These are phyloP conservation scores for Suhomyces wounanorum DNA, from an alignment of 1,139 yeast species.

Conservation along the genomic window DNA sequence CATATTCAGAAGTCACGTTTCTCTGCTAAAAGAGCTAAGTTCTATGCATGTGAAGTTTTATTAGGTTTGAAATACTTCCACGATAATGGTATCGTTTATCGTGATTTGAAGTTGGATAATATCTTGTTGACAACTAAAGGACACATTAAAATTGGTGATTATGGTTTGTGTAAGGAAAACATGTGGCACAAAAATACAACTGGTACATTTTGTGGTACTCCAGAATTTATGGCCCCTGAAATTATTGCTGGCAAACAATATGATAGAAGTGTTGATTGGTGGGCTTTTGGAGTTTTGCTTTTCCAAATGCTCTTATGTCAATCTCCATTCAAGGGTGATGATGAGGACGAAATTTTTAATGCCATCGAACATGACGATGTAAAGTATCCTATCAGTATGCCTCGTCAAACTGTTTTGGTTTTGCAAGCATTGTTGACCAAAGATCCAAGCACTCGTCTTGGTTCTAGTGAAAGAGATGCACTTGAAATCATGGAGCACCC, in stretches of 20 bases:
- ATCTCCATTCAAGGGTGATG: constrained; percentile 97
- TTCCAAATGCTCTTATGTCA: constrained; percentile 96
- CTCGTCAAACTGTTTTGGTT: constrained; percentile 92
- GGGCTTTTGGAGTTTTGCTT: constrained; percentile 97
- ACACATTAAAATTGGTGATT: constrained; percentile 96
- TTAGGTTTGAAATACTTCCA: constrained; percentile 91
- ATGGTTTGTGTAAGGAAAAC: constrained; percentile 93
- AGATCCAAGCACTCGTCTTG: constrained; percentile 82
- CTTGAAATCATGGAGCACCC: constrained; percentile 93
- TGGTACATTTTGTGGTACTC: constrained; percentile 97
- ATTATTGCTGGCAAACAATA: constrained; percentile 89
- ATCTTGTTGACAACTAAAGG: constrained; percentile 86
- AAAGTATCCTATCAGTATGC: constrained; percentile 96
- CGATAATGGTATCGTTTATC: constrained; percentile 92
- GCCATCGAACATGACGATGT: constrained; percentile 98
- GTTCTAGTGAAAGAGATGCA: constrained; percentile 87
- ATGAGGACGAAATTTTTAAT: constrained; percentile 96
- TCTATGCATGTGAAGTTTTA: constrained; percentile 94
- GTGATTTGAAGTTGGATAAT: constrained; percentile 92
- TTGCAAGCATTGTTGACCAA: constrained; percentile 87
- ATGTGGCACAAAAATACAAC: constrained; percentile 94
- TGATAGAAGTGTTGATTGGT: constrained; percentile 97
- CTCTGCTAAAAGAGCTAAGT: constrained; percentile 89
- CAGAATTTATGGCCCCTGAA: constrained; percentile 99
- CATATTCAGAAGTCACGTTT: constrained; percentile 93